These are phyloP conservation scores for Rhexocercosporidium sp. DNA, from an alignment of 2,329 filamentous ascomycete genomes.

Conservation along the genomic window DNA sequence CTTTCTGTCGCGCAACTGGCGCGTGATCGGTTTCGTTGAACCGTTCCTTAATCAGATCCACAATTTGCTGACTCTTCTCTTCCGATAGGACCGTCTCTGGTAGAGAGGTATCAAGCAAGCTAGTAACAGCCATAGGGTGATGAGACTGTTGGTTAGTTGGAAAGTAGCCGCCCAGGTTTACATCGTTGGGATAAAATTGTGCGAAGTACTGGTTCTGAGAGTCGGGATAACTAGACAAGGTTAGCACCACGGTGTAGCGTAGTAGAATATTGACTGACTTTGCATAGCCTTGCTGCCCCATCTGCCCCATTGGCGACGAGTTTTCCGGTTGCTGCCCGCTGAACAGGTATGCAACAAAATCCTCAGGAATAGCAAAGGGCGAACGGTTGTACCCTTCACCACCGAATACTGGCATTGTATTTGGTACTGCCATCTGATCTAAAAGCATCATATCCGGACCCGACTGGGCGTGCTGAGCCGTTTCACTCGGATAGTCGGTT, in stretches of 20 bases:
- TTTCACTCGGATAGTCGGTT: slow-evolving; percentile 40
- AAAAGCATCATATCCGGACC: slow-evolving; percentile 61
- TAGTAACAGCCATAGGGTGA: slow-evolving; percentile 90
- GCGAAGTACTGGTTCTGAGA: slow-evolving; percentile 54
- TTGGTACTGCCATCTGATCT: slow-evolving; percentile 66
- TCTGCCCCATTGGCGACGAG: slow-evolving; percentile 57
- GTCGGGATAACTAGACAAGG: slow-evolving; percentile 56
- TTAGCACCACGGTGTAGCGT: slow-evolving; percentile 22
- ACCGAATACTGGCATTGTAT: slow-evolving; percentile 85
- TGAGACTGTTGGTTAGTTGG: slow-evolving; percentile 58
- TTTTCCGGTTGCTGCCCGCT: slow-evolving; percentile 66
- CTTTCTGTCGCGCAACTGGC: slow-evolving; percentile 75
- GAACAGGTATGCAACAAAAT: slow-evolving; percentile 86
- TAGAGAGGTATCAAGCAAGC: slow-evolving; percentile 78
- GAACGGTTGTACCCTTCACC: slow-evolving; percentile 84
- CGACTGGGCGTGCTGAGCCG: slow-evolving; percentile 43
- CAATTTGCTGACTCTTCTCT: slow-evolving; percentile 82
- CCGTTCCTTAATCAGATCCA: slow-evolving; percentile 78
- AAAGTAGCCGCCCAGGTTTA: slow-evolving; percentile 60
- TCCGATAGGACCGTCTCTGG: slow-evolving; percentile 84
- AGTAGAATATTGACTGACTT: slow-evolving; percentile 50
- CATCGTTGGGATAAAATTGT: slow-evolving; percentile 55
- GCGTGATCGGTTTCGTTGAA: slow-evolving; percentile 83
- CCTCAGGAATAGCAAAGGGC: slow-evolving; percentile 84
- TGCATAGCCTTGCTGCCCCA: slow-evolving; percentile 53